Evolutionary conservation across 805 yeast genomes (phyloP), one percentile per base, ranked within the genome.

Genomic region (Yarrowia sp.): DNA sequence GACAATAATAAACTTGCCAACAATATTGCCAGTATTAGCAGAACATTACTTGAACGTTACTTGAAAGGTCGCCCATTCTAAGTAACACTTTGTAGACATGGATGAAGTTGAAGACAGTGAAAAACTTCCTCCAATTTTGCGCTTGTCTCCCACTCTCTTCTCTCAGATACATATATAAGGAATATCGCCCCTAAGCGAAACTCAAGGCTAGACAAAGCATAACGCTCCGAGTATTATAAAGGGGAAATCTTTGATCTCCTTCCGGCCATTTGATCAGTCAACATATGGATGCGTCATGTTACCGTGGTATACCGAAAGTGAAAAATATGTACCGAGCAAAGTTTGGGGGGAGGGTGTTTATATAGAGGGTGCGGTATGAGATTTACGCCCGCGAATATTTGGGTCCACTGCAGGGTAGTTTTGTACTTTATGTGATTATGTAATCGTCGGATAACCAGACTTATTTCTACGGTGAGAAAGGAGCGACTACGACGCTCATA

Each of bases 171-270:
- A 47, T 47, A 14, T 47, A 46, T 46, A 31, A 8, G 32, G 39
- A 51, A 51, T 51, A 51, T 51, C 58, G 58, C 58, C 58, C 58
- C 58, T 35, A 51, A 51, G 58, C 58, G 58, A 51, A 51, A 51
- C 58, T 35, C 58, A 33, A 35, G 31, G 58, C 58, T 51, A 51
- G 42, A 16, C 58, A 24, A 51, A 51, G 58, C 42, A 51, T 42
- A 51, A 51, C 41, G 41, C 58, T 24, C 58, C 24, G 58, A 35
- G 58, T 51, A 46, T 33, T 35, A 46, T 61, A 47, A 49, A 55
- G 61, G 61, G 63, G 36, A 18, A 8, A 16, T 49, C 47, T 51
- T 49, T 61, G 38, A 51, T 33, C 59, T 38, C 38, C 61, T 33
- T 22, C 39, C 53, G 62, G 62, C 42, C 62, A 44, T 32, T 46